Evolutionary conservation across 768 basidiomycete species (phyloP), one percentile per base, ranked within the genome.

Genomic region (Leucosporidium yakuticum): DNA sequence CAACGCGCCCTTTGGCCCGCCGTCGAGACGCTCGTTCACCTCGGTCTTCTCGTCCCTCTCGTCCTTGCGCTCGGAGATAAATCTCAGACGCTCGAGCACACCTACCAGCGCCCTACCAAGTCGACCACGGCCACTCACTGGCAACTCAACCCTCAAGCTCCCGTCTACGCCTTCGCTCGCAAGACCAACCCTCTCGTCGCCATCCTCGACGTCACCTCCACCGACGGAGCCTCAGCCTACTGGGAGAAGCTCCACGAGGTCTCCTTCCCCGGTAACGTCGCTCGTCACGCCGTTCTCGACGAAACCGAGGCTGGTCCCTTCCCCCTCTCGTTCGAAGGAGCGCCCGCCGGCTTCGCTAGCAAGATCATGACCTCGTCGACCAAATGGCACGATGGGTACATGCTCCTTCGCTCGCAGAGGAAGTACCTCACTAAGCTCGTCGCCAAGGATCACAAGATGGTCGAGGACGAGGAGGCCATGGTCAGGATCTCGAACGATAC

Each of bases 401-500:
- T 82, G 63, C 77, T 91, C 57, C 84, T 87, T 0, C 85, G 84
- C 83, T 83, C 85, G 75, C 89, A 91, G 77, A 83, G 80, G 50
- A 83, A 84, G 64, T 90, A 86, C 78, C 78, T 91, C 69, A 81
- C 81, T 51, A 82, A 81, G 64, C 84, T 82, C 63, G 77, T 84
- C 20, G 81, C 85, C 64, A 70, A 76, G 25, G 56, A 69, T 17
- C 72, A 76, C 19, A 85, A 83, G 0, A 83, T 85, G 4, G 75
- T 86, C 39, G 81, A 85, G 65, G 57, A 57, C 56, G 44, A 29
- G 9, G 82, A 85, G 54, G 79, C 76, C 15, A 31, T 61, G 14
- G 29, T 27, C 4, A 21, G 60, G 49, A 20, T 53, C 14, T 50
- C 60, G 3, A 62, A 12, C 44, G 34, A 39, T 15, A n/a, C 17